phyloP scores from a whole-genome alignment of 208 protist species.

The Blechomonas ayalai region DNA sequence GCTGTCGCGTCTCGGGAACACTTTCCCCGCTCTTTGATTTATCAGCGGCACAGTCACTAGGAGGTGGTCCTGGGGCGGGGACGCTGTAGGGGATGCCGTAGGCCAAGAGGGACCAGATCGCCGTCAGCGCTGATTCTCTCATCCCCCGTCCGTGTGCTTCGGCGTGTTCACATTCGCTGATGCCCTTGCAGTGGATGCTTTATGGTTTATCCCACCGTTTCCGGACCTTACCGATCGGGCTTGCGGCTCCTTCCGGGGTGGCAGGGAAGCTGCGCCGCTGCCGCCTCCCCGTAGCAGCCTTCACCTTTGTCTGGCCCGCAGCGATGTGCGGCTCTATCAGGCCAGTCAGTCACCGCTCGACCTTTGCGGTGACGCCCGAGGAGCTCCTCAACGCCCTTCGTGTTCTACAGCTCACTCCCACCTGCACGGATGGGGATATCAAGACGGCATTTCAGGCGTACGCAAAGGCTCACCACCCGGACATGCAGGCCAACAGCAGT shows the following conservation, averaged over 20 bases:
- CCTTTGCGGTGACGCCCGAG: slow-evolving; percentile 10
- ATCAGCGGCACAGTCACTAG: too few species aligned
- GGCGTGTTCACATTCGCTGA: too few species aligned
- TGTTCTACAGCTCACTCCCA: slow-evolving; percentile 20
- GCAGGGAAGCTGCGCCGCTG: slow-evolving; percentile 1
- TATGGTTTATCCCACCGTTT: neutral
- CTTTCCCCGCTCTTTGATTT: too few species aligned
- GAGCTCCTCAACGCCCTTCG: slow-evolving; percentile 34
- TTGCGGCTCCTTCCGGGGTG: too few species aligned
- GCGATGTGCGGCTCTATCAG: neutral
- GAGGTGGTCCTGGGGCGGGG: too few species aligned
- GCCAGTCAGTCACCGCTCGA: slow-evolving; percentile 4
- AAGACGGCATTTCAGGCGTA: slow-evolving; percentile 43
- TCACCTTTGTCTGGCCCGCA: neutral
- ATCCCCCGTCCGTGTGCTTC: too few species aligned
- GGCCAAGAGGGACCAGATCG: too few species aligned
- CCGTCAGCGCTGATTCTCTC: too few species aligned
- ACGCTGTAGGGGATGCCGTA: too few species aligned
- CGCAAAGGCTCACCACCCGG: slow-evolving; percentile 50
- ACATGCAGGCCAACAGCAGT: slow-evolving; percentile 9
- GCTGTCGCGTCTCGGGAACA: too few species aligned
- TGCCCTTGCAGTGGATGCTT: slow-evolving; percentile 4
- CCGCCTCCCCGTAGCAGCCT: neutral
- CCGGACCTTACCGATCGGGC: neutral
- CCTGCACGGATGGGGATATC: slow-evolving; percentile 51